A percentile compares a stretch with the other conserved stretches of the same genome.
Evolutionary conservation across 2,329 filamentous ascomycete species (phyloP).

Genomic region (Bipolaris cookei): DNA sequence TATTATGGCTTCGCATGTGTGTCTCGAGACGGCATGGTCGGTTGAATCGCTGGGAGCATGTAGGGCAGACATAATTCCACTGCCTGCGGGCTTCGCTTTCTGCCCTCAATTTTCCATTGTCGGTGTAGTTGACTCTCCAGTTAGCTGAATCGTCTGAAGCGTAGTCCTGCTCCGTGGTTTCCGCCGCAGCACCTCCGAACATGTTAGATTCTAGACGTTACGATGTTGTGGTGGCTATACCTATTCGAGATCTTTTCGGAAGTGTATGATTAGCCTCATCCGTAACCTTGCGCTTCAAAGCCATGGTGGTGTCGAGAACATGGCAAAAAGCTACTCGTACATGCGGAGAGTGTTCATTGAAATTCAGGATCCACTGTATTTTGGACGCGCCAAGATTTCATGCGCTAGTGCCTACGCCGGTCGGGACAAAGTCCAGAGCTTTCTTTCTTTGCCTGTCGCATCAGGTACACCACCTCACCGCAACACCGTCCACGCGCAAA

Average conservation of each 20-base stretch:
- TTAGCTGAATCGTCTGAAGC: conserved; percentile 35
- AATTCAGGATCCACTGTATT: conserved; percentile 24
- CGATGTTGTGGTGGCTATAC: conserved; percentile 19
- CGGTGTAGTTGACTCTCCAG: conserved; percentile 36
- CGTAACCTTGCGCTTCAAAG: conserved; percentile 36
- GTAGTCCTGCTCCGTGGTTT: conserved; percentile 21
- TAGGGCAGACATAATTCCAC: conserved; percentile 79
- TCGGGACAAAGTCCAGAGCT: conserved; percentile 19
- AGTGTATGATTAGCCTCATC: conserved; percentile 9
- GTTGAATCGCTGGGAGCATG: conserved; percentile 85
- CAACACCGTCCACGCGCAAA: conserved; percentile 8
- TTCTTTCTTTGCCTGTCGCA: conserved; percentile 29
- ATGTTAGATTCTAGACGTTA: conserved; percentile 14
- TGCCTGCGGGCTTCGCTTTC: conserved; percentile 59
- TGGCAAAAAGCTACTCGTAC: conserved; percentile 17
- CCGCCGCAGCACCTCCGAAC: conserved; percentile 17
- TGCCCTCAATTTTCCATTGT: conserved; percentile 36
- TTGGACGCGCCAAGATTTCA: conserved; percentile 31
- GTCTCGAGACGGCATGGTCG: conserved; percentile 77
- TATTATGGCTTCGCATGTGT: conserved; percentile 83
- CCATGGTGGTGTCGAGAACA: conserved; percentile 25
- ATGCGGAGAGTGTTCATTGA: conserved; percentile 9
- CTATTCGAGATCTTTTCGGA: conserved; percentile 38
- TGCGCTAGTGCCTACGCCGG: conserved; percentile 22
- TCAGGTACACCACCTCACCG: conserved; percentile 14